These are phyloP conservation scores for Pseudogymnoascus sp. DNA, from an alignment of 2,329 filamentous ascomycete genomes.

Conservation along the genomic window DNA sequence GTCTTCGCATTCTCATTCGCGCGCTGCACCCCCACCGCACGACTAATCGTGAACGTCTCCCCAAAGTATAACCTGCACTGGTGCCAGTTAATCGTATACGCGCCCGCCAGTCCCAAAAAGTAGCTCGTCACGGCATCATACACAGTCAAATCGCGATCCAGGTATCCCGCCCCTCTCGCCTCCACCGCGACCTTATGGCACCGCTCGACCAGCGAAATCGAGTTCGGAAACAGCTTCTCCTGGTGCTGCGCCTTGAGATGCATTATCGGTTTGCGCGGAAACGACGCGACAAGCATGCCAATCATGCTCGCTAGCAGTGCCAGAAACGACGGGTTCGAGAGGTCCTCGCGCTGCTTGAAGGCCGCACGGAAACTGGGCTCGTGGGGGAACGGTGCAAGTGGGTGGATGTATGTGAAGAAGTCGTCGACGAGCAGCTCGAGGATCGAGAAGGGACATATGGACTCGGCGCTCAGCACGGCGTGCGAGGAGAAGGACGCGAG, in stretches of 20 bases:
- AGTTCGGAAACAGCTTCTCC: slow-evolving; percentile 57
- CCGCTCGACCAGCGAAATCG: slow-evolving; percentile 59
- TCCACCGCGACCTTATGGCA: slow-evolving; percentile 62
- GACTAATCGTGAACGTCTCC: slow-evolving; percentile 61
- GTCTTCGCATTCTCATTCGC: slow-evolving; percentile 32
- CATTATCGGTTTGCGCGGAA: slow-evolving; percentile 60
- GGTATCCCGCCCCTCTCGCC: slow-evolving; percentile 51
- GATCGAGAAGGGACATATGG: slow-evolving; percentile 60
- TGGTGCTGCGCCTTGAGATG: slow-evolving; percentile 60
- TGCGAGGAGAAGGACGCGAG: slow-evolving; percentile 26
- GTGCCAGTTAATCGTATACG: slow-evolving; percentile 60
- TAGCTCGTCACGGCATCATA: slow-evolving; percentile 67
- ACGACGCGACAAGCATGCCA: slow-evolving; percentile 62
- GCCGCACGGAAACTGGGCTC: slow-evolving; percentile 67
- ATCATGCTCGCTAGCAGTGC: slow-evolving; percentile 69
- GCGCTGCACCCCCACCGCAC: slow-evolving; percentile 57
- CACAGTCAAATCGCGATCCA: slow-evolving; percentile 46
- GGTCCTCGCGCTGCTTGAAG: slow-evolving; percentile 58
- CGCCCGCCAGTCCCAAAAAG: slow-evolving; percentile 58
- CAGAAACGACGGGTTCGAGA: slow-evolving; percentile 57
- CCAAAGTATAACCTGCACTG: slow-evolving; percentile 61
- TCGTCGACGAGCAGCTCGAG: slow-evolving; percentile 66
- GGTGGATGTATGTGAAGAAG: slow-evolving; percentile 77
- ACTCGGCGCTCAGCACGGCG: slow-evolving; percentile 50
- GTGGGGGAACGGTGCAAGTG: slow-evolving; percentile 68